Conservation (phyloP, 2,329 filamentous ascomycete species). For the Simplicillium sp. region DNA sequence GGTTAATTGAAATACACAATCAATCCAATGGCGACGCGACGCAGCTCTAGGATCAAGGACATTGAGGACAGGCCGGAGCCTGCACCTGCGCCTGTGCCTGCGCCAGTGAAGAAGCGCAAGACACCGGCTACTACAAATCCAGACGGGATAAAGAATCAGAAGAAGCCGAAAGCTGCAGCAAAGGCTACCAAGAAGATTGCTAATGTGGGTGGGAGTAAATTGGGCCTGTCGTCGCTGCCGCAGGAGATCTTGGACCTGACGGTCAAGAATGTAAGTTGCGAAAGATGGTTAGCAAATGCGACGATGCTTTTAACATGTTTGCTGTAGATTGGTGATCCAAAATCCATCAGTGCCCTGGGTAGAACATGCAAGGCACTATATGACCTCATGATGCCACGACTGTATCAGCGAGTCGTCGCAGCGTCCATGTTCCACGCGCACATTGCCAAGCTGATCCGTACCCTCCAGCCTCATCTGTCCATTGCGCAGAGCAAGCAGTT, state of each 20-base stretch:
- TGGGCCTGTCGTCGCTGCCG: constrained; percentile 5
- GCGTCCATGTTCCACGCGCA: constrained; percentile 6
- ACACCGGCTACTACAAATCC: too few relatives aligned
- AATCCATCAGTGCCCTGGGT: constrained; percentile 4
- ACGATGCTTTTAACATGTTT: neutral
- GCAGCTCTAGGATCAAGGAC: too few relatives aligned
- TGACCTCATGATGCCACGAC: constrained; percentile 6
- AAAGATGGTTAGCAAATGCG: neutral
- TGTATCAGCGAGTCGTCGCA: constrained; percentile 8
- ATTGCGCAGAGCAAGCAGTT: constrained; percentile 10
- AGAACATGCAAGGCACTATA: constrained; percentile 12
- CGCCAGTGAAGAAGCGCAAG: too few relatives aligned
- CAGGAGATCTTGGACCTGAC: constrained; percentile 10
- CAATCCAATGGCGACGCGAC: too few relatives aligned
- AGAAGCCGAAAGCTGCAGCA: too few relatives aligned
- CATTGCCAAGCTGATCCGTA: constrained; percentile 11
- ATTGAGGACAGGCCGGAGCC: too few relatives aligned
- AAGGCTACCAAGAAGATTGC: too few relatives aligned
- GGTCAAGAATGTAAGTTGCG: constrained; percentile 5
- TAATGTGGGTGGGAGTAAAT: too few relatives aligned
- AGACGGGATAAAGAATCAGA: too few relatives aligned
- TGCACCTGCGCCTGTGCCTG: too few relatives aligned
- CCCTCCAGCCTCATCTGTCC: constrained; percentile 9
- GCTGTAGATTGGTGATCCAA: constrained; percentile 1
- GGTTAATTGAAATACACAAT: too few relatives aligned